Percentiles rank a stretch among this genome's conserved stretches.
phyloP scores from a whole-genome alignment of 2,329 filamentous ascomycete genomes.

The Fusarium decemcellulare region DNA sequence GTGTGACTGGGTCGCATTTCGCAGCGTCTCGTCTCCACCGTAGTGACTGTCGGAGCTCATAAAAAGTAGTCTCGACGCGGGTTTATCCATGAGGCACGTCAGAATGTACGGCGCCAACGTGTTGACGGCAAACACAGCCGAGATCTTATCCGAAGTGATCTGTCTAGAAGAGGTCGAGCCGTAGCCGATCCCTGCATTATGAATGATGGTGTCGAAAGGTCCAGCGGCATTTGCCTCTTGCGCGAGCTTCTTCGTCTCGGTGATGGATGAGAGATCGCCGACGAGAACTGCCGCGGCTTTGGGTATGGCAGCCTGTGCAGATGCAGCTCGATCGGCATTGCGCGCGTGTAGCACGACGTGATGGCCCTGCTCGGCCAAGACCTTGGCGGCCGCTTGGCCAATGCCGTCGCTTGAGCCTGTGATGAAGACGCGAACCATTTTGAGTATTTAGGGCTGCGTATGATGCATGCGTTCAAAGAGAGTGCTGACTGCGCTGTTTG shows the following conservation, averaged over 20 bases:
- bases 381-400: slow-evolving; percentile 35
- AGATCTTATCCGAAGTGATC: slow-evolving; percentile 29
- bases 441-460: background rate
- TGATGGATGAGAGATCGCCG: slow-evolving; percentile 29
- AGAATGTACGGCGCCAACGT: slow-evolving; percentile 37
- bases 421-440: slow-evolving; percentile 41
- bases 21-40: slow-evolving; percentile 30
- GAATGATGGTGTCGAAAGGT: slow-evolving; percentile 35
- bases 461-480: too few relatives aligned
- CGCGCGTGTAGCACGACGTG: slow-evolving; percentile 37
- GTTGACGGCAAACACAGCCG: slow-evolving; percentile 39
- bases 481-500: background rate
- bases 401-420: slow-evolving; percentile 42
- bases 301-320: slow-evolving; percentile 27
- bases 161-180: slow-evolving; percentile 22
- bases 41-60: slow-evolving; percentile 41
- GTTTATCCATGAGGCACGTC: slow-evolving; percentile 35
- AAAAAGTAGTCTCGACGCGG: slow-evolving; percentile 20
- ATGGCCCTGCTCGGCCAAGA: slow-evolving; percentile 36
- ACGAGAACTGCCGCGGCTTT: slow-evolving; percentile 29
- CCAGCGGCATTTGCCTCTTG: slow-evolving; percentile 31
- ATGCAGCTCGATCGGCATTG: slow-evolving; percentile 36
- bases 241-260: slow-evolving; percentile 36
- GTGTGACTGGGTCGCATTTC: slow-evolving; percentile 29
- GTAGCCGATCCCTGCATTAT: slow-evolving; percentile 40